Conservation (phyloP, 495 filamentous ascomycete species). For the Bryoglossum gracile region DNA sequence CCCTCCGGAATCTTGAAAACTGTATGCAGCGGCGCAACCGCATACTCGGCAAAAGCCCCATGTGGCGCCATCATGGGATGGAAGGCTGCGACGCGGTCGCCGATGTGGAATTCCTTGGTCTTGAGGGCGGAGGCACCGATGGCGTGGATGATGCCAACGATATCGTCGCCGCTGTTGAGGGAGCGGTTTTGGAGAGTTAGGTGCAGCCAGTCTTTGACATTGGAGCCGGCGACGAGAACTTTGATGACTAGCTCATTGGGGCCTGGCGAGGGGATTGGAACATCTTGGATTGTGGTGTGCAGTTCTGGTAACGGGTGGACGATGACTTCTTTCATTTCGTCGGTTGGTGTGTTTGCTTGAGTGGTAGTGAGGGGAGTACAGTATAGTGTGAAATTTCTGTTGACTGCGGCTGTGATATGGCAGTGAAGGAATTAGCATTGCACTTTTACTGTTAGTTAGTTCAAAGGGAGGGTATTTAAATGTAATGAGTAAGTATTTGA, state of each 20-base stretch:
- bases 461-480: no score
- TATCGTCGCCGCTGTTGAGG: conserved; percentile 78
- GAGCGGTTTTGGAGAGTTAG: conserved; percentile 30
- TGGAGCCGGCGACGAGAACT: conserved; percentile 58
- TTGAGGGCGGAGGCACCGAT: conserved; percentile 39
- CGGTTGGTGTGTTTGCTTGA: no score
- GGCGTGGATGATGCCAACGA: conserved; percentile 58
- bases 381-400: no score
- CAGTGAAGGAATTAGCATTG: no score
- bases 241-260: conserved; percentile 59
- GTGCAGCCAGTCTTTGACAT: conserved; percentile 49
- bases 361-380: no score
- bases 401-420: no score
- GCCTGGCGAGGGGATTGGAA: conserved; percentile 48
- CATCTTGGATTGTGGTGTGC: conserved; percentile 51
- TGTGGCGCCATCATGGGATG: conserved; percentile 49
- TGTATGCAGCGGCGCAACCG: conserved; percentile 50
- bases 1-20: conserved; percentile 60
- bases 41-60: conserved; percentile 66
- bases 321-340: conserved; percentile 19
- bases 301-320: conserved; percentile 12
- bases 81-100: conserved; percentile 65
- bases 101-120: conserved; percentile 21
- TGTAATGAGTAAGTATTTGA: no score
- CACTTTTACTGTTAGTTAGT: no score